phyloP scores from a whole-genome alignment of 2,329 filamentous ascomycete genomes.

The Trichoderma cornu-damae region DNA sequence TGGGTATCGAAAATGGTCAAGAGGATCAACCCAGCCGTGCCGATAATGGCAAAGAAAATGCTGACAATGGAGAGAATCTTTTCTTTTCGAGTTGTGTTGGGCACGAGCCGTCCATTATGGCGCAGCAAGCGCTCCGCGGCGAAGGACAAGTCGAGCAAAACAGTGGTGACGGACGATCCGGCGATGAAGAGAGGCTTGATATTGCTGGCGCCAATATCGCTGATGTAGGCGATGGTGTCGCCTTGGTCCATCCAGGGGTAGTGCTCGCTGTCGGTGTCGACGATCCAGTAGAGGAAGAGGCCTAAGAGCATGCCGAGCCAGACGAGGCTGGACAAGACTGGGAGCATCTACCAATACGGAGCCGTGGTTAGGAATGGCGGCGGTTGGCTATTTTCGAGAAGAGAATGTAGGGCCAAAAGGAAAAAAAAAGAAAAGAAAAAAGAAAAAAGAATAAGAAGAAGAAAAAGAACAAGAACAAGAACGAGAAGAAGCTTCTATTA shows the following conservation, averaged over 20 bases:
- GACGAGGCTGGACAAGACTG: constrained; percentile 59
- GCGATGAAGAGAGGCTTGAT: constrained; percentile 76
- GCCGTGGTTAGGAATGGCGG: neutral
- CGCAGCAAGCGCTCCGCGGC: constrained; percentile 78
- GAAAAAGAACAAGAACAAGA: too few species aligned
- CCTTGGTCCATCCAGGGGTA: constrained; percentile 55
- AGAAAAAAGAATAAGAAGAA: too few species aligned
- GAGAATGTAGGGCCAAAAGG: too few species aligned
- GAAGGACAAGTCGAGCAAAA: constrained; percentile 78
- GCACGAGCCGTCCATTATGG: constrained; percentile 71
- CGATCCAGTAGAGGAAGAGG: constrained; percentile 65
- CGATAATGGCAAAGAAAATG: constrained; percentile 65
- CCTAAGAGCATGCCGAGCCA: constrained; percentile 65
- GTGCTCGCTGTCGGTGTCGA: constrained; percentile 47
- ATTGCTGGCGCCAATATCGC: constrained; percentile 55
- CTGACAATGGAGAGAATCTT: constrained; percentile 57
- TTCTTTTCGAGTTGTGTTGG: constrained; percentile 60
- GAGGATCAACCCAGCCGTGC: constrained; percentile 74
- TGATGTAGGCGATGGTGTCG: constrained; percentile 67
- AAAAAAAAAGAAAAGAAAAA: too few species aligned
- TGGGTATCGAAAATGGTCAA: constrained; percentile 81
- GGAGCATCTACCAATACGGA: constrained; percentile 48
- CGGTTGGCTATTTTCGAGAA: neutral
- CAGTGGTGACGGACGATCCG: constrained; percentile 63
- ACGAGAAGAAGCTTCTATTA: too few species aligned